Conservation (phyloP, 768 basidiomycete species). For the Scleroderma bovista region DNA sequence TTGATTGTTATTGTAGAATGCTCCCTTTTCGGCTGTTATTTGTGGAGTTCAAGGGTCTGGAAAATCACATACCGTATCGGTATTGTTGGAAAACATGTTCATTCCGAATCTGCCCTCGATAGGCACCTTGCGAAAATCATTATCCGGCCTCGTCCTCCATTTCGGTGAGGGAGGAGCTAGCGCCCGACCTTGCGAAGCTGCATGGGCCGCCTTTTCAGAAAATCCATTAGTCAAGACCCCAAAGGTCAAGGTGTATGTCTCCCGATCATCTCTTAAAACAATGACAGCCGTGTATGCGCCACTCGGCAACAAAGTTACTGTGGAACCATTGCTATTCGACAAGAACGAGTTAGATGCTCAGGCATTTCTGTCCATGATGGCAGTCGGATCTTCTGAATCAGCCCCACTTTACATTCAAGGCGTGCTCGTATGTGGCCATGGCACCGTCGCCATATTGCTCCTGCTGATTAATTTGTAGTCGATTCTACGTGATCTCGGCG, state of each 20-base stretch:
- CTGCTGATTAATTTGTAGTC: constrained; percentile 32
- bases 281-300: constrained; percentile 53
- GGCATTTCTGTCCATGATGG: constrained; percentile 73
- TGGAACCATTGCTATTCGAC: constrained; percentile 50
- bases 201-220: constrained; percentile 45
- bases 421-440: constrained; percentile 44
- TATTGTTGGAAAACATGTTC: constrained; percentile 65
- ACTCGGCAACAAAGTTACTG: constrained; percentile 42
- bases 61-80: constrained; percentile 68
- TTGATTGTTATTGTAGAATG: constrained; percentile 41
- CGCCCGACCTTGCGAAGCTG: constrained; percentile 59
- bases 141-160: constrained; percentile 63
- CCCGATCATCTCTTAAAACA: constrained; percentile 53
- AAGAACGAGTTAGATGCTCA: constrained; percentile 62
- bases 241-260: constrained; percentile 48
- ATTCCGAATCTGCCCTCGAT: constrained; percentile 45
- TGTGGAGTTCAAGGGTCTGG: constrained; percentile 77
- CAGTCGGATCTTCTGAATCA: constrained; percentile 52
- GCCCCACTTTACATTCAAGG: constrained; percentile 69
- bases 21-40: constrained; percentile 69
- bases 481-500: constrained; percentile 59
- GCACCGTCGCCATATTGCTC: background rate
- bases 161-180: constrained; percentile 60
- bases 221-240: constrained; percentile 30
- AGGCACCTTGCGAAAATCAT: constrained; percentile 47